These are phyloP conservation scores for Penicillium goetzii DNA, from an alignment of 495 filamentous ascomycete species.

Conservation along the genomic window DNA sequence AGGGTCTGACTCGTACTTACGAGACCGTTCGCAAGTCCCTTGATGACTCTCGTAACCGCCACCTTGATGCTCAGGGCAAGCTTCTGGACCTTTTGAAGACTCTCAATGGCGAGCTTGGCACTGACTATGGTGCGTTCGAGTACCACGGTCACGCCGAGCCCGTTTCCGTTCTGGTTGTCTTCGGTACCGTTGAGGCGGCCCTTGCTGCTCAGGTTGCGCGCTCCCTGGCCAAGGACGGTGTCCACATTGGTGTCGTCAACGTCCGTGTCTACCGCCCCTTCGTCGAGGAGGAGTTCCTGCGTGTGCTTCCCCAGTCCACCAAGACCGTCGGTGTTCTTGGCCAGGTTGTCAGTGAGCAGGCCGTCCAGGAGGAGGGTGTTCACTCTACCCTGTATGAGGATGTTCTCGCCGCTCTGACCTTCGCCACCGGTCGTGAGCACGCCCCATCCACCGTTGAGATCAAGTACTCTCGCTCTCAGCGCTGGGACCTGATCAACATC, in stretches of 20 bases:
- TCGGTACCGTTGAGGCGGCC: slow-evolving; percentile 88
- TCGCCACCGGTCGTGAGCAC: slow-evolving; percentile 65
- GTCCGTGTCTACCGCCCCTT: slow-evolving; percentile 95
- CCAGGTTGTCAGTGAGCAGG: slow-evolving; percentile 59
- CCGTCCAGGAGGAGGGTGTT: slow-evolving; percentile 66
- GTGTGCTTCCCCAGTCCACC: slow-evolving; percentile 72
- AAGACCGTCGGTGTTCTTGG: slow-evolving; percentile 71
- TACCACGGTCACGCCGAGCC: slow-evolving; percentile 84
- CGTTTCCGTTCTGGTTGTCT: slow-evolving; percentile 82
- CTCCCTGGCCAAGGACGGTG: slow-evolving; percentile 68
- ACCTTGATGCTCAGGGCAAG: slow-evolving; percentile 73
- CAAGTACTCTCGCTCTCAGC: slow-evolving; percentile 82
- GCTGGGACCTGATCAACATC: slow-evolving; percentile 80
- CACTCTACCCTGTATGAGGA: slow-evolving; percentile 88
- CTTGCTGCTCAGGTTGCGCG: slow-evolving; percentile 80
- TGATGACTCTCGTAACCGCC: slow-evolving; percentile 65
- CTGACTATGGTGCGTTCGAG: slow-evolving; percentile 89
- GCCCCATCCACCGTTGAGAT: slow-evolving; percentile 71
- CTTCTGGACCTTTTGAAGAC: slow-evolving; percentile 71
- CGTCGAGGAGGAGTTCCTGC: slow-evolving; percentile 88
- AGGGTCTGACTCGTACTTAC: slow-evolving; percentile 71
- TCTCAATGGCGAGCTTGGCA: slow-evolving; percentile 92
- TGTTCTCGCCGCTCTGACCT: slow-evolving; percentile 81
- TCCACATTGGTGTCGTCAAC: slow-evolving; percentile 81
- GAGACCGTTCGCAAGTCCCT: slow-evolving; percentile 65